These are phyloP conservation scores for Botrytis tulipae DNA, from an alignment of 2,329 filamentous ascomycete species.

Conservation along the genomic window DNA sequence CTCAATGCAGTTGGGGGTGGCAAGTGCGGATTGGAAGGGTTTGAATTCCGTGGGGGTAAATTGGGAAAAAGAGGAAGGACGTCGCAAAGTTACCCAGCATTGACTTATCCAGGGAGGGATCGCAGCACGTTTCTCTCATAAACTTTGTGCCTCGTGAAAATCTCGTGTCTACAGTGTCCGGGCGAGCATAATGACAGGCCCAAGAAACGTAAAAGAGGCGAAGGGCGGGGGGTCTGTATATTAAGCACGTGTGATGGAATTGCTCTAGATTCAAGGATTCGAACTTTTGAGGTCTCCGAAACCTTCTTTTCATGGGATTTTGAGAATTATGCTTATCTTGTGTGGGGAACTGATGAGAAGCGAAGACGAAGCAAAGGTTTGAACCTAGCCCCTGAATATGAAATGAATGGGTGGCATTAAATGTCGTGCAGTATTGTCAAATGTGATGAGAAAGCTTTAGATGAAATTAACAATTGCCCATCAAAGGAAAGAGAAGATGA, in stretches of 20 bases:
- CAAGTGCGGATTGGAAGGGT: background rate
- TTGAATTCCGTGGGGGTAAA: background rate
- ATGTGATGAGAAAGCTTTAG: constrained; percentile 1
- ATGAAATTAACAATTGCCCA: background rate
- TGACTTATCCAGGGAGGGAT: background rate
- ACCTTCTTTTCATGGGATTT: background rate
- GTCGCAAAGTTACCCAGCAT: background rate
- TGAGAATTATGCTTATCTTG: background rate
- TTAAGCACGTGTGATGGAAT: constrained; percentile 3
- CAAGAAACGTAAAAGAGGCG: background rate
- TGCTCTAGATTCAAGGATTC: constrained; percentile 1
- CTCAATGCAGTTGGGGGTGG: background rate
- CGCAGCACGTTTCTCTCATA: background rate
- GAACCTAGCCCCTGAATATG: background rate
- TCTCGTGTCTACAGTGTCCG: background rate
- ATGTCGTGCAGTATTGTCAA: constrained; percentile 8
- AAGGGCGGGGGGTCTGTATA: background rate
- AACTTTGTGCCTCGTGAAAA: background rate
- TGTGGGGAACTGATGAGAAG: background rate
- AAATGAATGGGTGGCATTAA: background rate
- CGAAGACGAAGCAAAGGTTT: background rate
- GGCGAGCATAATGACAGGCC: background rate
- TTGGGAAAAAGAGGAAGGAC: background rate
- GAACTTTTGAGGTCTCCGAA: background rate
- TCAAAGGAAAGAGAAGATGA: background rate